Evolutionary conservation across 352 stramenopile species (phyloP), one percentile per base, ranked within the genome.

Genomic region (Globisporangium ultimum): DNA sequence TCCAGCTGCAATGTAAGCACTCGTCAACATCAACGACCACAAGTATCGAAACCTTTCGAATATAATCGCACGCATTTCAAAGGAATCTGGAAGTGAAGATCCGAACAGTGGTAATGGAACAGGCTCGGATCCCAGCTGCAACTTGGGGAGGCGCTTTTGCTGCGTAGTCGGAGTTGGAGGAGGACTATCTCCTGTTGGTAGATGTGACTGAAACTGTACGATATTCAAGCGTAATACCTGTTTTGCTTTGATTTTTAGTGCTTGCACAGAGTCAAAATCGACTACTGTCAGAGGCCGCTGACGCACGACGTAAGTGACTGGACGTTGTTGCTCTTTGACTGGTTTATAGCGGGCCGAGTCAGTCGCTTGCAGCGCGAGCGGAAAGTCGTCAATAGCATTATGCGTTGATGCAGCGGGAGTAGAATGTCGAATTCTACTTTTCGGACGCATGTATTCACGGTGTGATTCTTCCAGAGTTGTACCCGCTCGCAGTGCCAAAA

Each of bases 1-100:
- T 50, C 21, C 12, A 52, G 55, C 36, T 12, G 20, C n/a, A 22
- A 50, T 1, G 43, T 12, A 15, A 12, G 48, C 50, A 21, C 36
- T 53, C 18, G 52, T 63, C 5, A 68, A 57, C 60, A 88, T 72
- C 17, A 81, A 66, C 3, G 46, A 54, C 76, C 79, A 89, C n/a
- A 89, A 32, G 3, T 20, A n/a, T 18, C 55, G 36, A 40, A 89
- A 70, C 5, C 63, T 71, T 2, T 60, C 53, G 40, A 84, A 78
- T 2, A 87, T 60, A 1, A 42, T 3, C 14, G 48, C 51, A 24
- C 70, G 66, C 3, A 67, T 72, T 24, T 67, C 65, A 0, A 52
- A 21, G 18, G 78, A 68, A 41, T 77, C 70, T 3, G 48, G 41
- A n/a, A 83, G 66, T 4, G 73, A 54, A 0, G 20, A 50, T 1